Evolutionary conservation across 83 land plant species (phyloP), one percentile per base, ranked within the genome.

Genomic region (Thuja plicata): DNA sequence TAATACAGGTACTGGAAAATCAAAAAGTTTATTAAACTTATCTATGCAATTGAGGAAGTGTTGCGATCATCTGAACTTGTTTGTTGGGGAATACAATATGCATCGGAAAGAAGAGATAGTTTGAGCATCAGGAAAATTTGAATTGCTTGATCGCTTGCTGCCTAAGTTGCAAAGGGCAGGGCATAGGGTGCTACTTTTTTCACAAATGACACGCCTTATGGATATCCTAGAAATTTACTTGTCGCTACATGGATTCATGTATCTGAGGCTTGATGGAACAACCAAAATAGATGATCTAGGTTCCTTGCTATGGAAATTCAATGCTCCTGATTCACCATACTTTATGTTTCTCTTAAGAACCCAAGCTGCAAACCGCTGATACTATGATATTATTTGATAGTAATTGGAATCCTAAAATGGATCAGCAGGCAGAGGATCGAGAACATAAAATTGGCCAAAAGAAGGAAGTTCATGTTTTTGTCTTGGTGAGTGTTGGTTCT

Each of bases 271-370:
- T 32, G 99, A 98, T 90, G 99, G 99, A 66, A 91, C 96, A 11
- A 97, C 99, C n/a, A 98, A 97, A 91, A 98, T 99, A n/a, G 99
- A 97, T 88, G 98, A 98, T 35, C 92, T 99, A 89, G 99, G 99
- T 60, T 48, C 88, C 12, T 88, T 95, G 24, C 93, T 97, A 2
- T 93, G 92, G 79, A 60, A 94, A 89, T 98, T 97, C 86, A 98
- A 98, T 94, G 99, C 94, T n/a, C 97, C 96, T n/a, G 96, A 98
- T 76, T 98, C 99, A n/a, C 98, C 97, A 0, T 93, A 88, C 88
- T 98, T 98, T 89, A 96, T 98, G 96, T 98, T 98, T 91, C 94
- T 98, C 66, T 88, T 98, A 35, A 97, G 97, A 89, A 98, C 99
- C 40, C 94, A 99, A 74, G 99, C 93, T 98, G 50, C 99, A 98